Evolutionary conservation across 495 filamentous ascomycete genomes (phyloP), one percentile per base, ranked within the genome.

Genomic region (Xylaria venustula): DNA sequence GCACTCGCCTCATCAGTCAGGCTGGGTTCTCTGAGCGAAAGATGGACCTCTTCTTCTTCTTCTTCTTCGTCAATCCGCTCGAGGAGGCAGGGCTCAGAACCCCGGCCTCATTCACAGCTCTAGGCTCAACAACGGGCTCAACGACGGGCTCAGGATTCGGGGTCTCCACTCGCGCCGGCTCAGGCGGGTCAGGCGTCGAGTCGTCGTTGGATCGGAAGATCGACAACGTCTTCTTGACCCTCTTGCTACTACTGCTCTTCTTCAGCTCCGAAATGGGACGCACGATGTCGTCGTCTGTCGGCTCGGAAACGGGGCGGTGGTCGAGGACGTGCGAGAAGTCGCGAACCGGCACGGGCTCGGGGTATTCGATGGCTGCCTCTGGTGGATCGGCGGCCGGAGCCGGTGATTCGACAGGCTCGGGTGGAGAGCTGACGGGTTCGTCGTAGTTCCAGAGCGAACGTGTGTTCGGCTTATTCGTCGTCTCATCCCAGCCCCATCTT

Each of bases 31-130:
- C 51, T 7, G 37, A 20, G 4, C 34, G 23, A 19, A 41, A 41
- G 9, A 54, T 41, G 6, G 36, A 54, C 22, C 22, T 54, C 51
- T 20, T 54, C 51, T 42, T 42, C 36, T 54, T 54, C 20, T 42
- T 54, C 20, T 54, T 41, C 15, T 36, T 26, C 8, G 1, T 25
- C 51, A n/a, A 9, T 1, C 20, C 34, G 25, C 36, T 42, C 2
- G 34, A 54, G 0, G 37, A 41, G 1, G 22, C 51, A 19, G 36
- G 51, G 36, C 51, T 54, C 51, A 28, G 14, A 20, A n/a, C 36
- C 7, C 25, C 37, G 5, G 25, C 51, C 14, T 15, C 34, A 19
- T 3, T 8, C 3, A 28, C 51, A 14, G 23, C 34, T 8, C 2
- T 20, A 19, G 46, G 50, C 23, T 28, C 37, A 46, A 41, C 23